Percentiles rank a stretch among this genome's conserved stretches.
phyloP scores from a whole-genome alignment of 805 yeast genomes.

The Komagataella populi region DNA sequence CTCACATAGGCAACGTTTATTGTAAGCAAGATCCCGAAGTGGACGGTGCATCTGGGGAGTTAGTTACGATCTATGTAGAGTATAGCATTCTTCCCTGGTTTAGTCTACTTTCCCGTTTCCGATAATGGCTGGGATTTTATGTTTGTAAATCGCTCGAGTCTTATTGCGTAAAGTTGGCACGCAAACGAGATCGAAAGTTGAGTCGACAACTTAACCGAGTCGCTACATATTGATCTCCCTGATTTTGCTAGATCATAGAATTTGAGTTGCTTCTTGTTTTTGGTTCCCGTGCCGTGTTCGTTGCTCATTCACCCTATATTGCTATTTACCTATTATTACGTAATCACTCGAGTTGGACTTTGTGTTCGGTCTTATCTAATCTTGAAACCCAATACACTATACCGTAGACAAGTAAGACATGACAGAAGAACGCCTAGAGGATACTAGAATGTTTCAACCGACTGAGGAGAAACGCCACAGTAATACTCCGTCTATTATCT shows the following conservation, averaged over 20 bases:
- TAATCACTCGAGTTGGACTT: not conserved
- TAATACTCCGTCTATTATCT: slow-evolving; percentile 2
- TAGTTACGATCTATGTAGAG: not conserved
- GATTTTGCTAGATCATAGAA: not conserved
- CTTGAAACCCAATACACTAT: no score
- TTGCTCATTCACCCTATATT: no score
- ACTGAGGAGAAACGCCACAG: not conserved
- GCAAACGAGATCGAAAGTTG: no score
- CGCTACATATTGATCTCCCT: no score
- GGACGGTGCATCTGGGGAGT: not conserved
- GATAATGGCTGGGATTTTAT: not conserved
- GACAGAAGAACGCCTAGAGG: not conserved
- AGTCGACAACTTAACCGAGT: no score
- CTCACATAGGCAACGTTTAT: not conserved
- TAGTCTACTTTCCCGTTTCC: not conserved
- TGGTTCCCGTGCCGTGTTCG: not conserved
- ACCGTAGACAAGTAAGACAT: not conserved
- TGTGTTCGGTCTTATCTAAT: not conserved
- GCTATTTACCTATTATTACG: not conserved
- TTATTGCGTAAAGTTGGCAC: not conserved
- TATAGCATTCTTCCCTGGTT: not conserved
- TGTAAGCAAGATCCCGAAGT: not conserved
- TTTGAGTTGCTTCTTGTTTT: not conserved
- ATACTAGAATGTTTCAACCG: not conserved
- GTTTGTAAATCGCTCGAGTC: not conserved